phyloP scores from a whole-genome alignment of 306 rosid species.

The Cotoneaster glaucophyllus region DNA sequence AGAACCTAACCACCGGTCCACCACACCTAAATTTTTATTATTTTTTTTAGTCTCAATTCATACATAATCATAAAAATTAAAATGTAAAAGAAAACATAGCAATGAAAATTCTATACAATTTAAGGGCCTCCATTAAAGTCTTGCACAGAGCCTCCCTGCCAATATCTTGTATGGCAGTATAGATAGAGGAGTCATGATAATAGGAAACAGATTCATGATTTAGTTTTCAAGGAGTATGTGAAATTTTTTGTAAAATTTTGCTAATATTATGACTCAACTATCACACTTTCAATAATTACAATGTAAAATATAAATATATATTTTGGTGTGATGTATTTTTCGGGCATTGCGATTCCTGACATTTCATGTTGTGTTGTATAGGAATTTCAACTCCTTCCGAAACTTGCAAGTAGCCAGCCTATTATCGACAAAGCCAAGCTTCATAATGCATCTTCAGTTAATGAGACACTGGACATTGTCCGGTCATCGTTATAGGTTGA shows the following conservation, averaged over 20 bases:
- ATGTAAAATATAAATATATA: background rate
- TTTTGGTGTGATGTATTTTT: background rate
- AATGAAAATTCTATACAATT: too few species aligned
- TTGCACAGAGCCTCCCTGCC: too few species aligned
- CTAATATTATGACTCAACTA: background rate
- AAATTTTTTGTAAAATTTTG: background rate
- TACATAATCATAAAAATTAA: too few species aligned
- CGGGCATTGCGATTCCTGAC: background rate
- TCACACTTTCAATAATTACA: background rate
- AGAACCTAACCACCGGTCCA: too few species aligned
- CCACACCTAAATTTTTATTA: too few species aligned
- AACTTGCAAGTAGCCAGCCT: constrained; percentile 78
- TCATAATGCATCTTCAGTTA: constrained; percentile 67
- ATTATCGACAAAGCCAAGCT: constrained; percentile 66
- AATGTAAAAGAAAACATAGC: too few species aligned
- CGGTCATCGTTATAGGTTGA: constrained; percentile 38
- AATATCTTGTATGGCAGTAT: background rate
- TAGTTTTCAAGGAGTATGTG: background rate
- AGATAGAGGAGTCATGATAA: background rate
- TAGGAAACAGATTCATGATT: background rate
- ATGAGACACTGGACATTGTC: constrained; percentile 75
- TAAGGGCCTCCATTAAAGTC: too few species aligned
- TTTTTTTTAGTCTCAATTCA: too few species aligned
- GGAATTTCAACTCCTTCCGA: constrained; percentile 91
- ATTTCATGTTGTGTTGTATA: constrained; percentile 12